phyloP scores from a whole-genome alignment of 495 filamentous ascomycete species.

The Glarea lozoyensis region DNA sequence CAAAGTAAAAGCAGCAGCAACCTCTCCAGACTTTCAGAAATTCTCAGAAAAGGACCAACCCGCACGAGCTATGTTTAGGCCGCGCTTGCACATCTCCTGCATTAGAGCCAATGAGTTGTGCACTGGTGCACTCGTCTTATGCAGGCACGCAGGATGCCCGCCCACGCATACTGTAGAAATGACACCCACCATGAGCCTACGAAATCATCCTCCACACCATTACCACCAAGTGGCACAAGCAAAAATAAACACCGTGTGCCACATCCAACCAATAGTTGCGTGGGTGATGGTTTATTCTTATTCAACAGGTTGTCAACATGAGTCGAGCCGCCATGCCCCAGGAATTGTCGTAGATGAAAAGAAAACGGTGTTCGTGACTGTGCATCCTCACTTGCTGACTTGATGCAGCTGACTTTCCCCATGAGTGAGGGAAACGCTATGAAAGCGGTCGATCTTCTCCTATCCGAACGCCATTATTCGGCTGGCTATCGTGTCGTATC shows the following conservation, averaged over 20 bases:
- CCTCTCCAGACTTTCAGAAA: no score
- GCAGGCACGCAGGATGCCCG: neutral
- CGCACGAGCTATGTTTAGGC: no score
- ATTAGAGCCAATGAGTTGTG: neutral
- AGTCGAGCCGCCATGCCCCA: neutral
- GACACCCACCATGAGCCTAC: no score
- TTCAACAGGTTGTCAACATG: neutral
- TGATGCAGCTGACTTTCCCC: neutral
- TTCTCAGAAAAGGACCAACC: no score
- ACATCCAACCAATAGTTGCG: neutral
- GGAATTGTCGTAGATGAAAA: neutral
- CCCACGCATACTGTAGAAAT: no score
- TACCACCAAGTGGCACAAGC: no score
- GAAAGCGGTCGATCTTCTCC: neutral
- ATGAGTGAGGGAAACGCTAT: neutral
- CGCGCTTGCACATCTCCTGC: no score
- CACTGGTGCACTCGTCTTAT: neutral
- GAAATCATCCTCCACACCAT: no score
- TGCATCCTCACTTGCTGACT: neutral
- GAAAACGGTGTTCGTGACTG: neutral
- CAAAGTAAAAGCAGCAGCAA: no score
- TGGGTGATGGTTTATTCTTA: neutral
- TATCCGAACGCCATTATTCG: neutral
- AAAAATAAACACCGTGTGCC: no score
- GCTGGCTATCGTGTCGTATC: constrained; percentile 1